Evolutionary conservation across 805 yeast species (phyloP).

Genomic region (Blastobotrys americana): DNA sequence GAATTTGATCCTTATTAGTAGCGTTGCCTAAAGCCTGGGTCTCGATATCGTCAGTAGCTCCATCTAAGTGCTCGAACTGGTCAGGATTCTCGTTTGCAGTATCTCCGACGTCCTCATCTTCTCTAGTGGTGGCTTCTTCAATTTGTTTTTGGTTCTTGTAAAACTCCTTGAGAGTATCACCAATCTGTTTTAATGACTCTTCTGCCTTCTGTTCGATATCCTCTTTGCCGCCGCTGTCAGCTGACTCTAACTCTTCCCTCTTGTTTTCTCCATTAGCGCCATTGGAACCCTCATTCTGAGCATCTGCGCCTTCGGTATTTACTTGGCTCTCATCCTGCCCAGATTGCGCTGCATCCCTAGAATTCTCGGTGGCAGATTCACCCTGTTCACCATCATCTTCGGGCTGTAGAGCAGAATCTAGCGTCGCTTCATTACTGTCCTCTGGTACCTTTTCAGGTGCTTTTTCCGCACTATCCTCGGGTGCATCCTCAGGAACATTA

Average conservation of each 20-base stretch:
- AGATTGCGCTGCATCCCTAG: slow-evolving; percentile 17
- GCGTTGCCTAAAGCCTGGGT: slow-evolving; percentile 86
- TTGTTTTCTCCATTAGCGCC: slow-evolving; percentile 32
- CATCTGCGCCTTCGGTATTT: slow-evolving; percentile 65
- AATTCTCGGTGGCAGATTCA: slow-evolving; percentile 24
- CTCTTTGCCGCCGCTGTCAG: slow-evolving; percentile 55
- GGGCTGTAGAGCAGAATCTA: no score
- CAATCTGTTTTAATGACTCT: slow-evolving; percentile 74
- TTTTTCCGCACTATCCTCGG: no score
- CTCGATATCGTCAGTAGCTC: slow-evolving; percentile 55
- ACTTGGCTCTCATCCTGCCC: slow-evolving; percentile 31
- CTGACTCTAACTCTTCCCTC: slow-evolving; percentile 37
- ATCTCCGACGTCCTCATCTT: slow-evolving; percentile 35
- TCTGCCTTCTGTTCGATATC: slow-evolving; percentile 31
- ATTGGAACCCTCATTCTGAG: slow-evolving; percentile 65
- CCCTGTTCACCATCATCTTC: slow-evolving; percentile 26
- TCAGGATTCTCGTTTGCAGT: slow-evolving; percentile 54
- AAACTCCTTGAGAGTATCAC: slow-evolving; percentile 86
- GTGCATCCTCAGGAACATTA: no score
- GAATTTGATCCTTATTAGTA: slow-evolving; percentile 72
- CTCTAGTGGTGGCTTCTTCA: slow-evolving; percentile 49
- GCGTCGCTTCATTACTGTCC: no score
- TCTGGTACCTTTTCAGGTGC: no score
- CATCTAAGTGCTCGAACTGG: slow-evolving; percentile 48
- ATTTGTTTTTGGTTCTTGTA: slow-evolving; percentile 88